Percentiles rank a stretch among this genome's conserved stretches.
These are phyloP conservation scores for Murraya paniculata DNA, from an alignment of 345 rosid species.

Conservation along the genomic window DNA sequence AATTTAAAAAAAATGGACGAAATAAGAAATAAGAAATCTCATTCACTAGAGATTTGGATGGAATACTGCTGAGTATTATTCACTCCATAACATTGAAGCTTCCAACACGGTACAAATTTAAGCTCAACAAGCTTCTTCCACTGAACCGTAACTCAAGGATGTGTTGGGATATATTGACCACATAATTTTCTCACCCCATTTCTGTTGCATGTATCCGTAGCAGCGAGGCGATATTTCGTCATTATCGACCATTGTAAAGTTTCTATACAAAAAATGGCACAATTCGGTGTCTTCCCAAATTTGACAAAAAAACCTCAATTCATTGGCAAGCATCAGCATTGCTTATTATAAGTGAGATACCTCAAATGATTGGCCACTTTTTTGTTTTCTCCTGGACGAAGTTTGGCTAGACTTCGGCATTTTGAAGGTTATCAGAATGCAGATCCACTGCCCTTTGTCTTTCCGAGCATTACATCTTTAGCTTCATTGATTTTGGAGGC, in stretches of 20 bases:
- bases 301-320: background rate
- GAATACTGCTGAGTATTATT: background rate
- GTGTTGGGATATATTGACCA: background rate
- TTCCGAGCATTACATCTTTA: constrained; percentile 79
- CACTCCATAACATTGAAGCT: background rate
- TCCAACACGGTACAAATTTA: background rate
- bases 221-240: background rate
- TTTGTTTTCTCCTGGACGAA: background rate
- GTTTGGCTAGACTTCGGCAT: background rate
- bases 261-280: background rate
- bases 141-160: background rate
- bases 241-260: background rate
- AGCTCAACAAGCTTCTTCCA: background rate
- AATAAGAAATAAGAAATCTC: too few species aligned
- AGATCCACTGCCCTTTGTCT: constrained; percentile 60
- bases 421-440: constrained; percentile 43
- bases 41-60: too few species aligned
- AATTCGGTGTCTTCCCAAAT: background rate
- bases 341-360: background rate
- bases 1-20: too few species aligned
- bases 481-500: constrained; percentile 96
- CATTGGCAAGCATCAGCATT: background rate
- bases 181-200: background rate
- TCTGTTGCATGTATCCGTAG: background rate
- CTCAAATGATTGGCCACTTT: background rate